phyloP scores from a whole-genome alignment of 2,329 filamentous ascomycete species.

The Calonectria hawksworthii region DNA sequence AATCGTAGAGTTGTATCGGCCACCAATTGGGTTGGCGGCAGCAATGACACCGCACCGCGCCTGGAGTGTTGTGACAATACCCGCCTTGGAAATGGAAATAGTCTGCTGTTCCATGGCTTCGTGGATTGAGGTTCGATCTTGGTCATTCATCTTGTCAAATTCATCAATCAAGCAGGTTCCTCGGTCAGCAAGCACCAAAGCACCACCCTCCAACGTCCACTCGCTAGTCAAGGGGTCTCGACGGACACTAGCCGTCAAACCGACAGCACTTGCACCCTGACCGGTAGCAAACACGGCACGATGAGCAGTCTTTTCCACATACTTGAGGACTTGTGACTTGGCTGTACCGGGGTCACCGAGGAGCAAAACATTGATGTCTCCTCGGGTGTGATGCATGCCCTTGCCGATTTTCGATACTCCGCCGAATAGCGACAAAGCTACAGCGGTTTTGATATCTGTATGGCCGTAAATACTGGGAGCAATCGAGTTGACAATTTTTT shows the following conservation, averaged over 20 bases:
- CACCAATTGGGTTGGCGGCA: conserved; percentile 95
- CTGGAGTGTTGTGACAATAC: conserved; percentile 97
- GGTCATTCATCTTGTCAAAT: conserved; percentile 99
- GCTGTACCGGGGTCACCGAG: conserved; percentile 98
- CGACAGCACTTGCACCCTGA: conserved; percentile 96
- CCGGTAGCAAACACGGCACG: conserved; percentile 97
- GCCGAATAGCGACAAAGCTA: conserved; percentile 93
- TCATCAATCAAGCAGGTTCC: conserved; percentile 98
- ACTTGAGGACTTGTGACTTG: conserved; percentile 98
- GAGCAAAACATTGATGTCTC: conserved; percentile 97
- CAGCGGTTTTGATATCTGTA: conserved; percentile 95
- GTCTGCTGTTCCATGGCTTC: conserved; percentile 99
- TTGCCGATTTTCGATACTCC: conserved; percentile 93
- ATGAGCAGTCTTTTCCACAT: conserved; percentile 97
- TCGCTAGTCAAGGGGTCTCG: conserved; percentile 95
- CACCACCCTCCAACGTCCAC: conserved; percentile 97
- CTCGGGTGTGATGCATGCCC: conserved; percentile 90
- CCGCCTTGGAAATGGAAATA: conserved; percentile 98
- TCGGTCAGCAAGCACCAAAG: conserved; percentile 92
- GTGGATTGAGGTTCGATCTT: conserved; percentile 97
- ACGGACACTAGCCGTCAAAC: conserved; percentile 96
- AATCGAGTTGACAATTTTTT: conserved; percentile 93
- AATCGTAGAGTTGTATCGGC: conserved; percentile 95
- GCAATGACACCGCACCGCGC: conserved; percentile 97
- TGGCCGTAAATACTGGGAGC: conserved; percentile 98